Evolutionary conservation across 257 asterid species (phyloP).

Genomic region (Haberlea rhodopensis): DNA sequence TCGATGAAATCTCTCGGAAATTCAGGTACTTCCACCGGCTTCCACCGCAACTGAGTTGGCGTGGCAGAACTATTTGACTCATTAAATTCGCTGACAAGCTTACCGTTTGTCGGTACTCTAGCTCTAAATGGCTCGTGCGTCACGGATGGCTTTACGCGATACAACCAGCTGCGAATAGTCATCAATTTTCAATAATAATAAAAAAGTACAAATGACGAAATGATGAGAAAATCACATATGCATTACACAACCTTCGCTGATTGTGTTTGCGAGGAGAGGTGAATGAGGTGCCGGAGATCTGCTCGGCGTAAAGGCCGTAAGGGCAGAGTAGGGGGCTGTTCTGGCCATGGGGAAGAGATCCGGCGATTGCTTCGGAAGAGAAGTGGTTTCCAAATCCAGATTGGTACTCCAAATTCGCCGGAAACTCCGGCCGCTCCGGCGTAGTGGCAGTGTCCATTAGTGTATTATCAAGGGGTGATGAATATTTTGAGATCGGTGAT

Average conservation of each 20-base stretch:
- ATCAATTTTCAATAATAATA: neutral
- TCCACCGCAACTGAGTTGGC: constrained; percentile 96
- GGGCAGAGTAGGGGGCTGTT: constrained; percentile 88
- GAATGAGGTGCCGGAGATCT: constrained; percentile 94
- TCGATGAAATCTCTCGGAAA: constrained; percentile 74
- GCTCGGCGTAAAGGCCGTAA: constrained; percentile 90
- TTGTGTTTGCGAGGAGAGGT: constrained; percentile 94
- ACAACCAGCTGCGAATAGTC: constrained; percentile 67
- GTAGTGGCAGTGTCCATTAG: constrained; percentile 32
- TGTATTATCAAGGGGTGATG: neutral
- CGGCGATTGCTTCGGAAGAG: constrained; percentile 82
- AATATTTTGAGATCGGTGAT: no score
- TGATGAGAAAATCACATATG: neutral
- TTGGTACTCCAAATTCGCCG: constrained; percentile 50
- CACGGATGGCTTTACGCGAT: constrained; percentile 90
- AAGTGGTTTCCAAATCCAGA: constrained; percentile 87
- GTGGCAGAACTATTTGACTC: constrained; percentile 73
- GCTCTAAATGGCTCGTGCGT: constrained; percentile 92
- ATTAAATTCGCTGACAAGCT: constrained; percentile 82
- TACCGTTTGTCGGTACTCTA: constrained; percentile 64
- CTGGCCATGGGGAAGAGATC: constrained; percentile 80
- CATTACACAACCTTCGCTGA: constrained; percentile 57
- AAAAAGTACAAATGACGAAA: neutral
- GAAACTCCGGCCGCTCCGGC: constrained; percentile 29
- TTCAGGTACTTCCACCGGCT: constrained; percentile 66